Base-by-base conservation (phyloP, 2,329 filamentous ascomycete species). In the Albifimbria verrucaria region DNA sequence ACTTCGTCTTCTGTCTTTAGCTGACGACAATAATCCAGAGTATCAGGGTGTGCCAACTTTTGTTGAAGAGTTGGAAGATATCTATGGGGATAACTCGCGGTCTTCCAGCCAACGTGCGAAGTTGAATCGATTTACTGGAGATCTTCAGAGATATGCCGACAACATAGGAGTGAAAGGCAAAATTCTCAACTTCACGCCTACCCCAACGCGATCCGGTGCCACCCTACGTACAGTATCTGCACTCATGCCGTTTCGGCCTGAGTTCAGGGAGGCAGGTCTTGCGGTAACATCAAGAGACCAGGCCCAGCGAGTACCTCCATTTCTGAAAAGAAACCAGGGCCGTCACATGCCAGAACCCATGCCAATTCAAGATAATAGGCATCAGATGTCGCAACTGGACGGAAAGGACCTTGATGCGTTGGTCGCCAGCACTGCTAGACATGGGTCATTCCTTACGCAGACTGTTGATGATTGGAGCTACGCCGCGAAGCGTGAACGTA, bases 241-340 rank as follows among this genome's bases (percentile, higher is more conserved):
- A 25, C 66, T 85, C 3, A 62, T 82, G 23, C 81, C 81, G 2
- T 85, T 78, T 59, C 75, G 73, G 46, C 68, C 74, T 4, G 74
- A 85, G 55, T 83, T 85, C 55, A 69, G 68, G 52, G 73, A 73
- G 52, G 80, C 78, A 51, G 80, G 81, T 2, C 70, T 85, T 48
- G 80, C 81, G 2, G 76, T 85, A 1, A 84, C 82, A 11, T 82
- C 81, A 32, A 66, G 66, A 45, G 56, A 70, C 57, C 54, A 81
- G 76, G 58, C 76, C 74, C 64, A 69, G 54, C 20, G 59, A 41
- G 49, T 61, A 43, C 43, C 62, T 53, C 36, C 49, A 2, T 36
- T 28, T 36, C 55, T 23, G 42, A 21, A 23, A 44, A 21, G 42
- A 44, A 23, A 21, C 42, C 10, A 36, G 10, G 28, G n/a, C 9